phyloP scores from a whole-genome alignment of 108 stramenopile genomes.

The Fragilariopsis cylindrus region DNA sequence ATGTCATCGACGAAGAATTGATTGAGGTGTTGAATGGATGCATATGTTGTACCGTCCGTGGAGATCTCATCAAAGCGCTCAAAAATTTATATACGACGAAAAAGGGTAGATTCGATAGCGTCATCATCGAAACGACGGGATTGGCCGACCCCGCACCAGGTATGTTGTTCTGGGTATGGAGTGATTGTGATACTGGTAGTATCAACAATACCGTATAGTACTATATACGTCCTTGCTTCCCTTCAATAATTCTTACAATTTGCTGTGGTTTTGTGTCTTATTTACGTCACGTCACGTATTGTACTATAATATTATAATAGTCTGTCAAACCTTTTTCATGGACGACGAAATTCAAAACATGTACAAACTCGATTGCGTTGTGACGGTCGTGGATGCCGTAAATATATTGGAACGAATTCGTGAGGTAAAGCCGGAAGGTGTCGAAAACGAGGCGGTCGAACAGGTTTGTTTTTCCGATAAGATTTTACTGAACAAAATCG shows the following conservation, averaged over 20 bases:
- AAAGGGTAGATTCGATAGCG: slow-evolving; percentile 79
- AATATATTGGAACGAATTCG: slow-evolving; percentile 73
- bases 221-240: not conserved
- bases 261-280: not conserved
- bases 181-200: not conserved
- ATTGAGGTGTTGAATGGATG: slow-evolving; percentile 91
- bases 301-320: slow-evolving; percentile 9
- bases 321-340: slow-evolving; percentile 95
- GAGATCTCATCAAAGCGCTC: slow-evolving; percentile 81
- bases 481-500: slow-evolving; percentile 86
- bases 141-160: slow-evolving; percentile 83
- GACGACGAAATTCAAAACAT: slow-evolving; percentile 76
- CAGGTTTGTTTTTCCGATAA: slow-evolving; percentile 93
- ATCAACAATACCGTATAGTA: not conserved
- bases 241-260: not conserved
- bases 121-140: slow-evolving; percentile 98
- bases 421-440: slow-evolving; percentile 86
- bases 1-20: slow-evolving; percentile 62
- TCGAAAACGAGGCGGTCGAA: slow-evolving; percentile 94
- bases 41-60: slow-evolving; percentile 89
- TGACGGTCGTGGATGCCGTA: slow-evolving; percentile 96
- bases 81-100: slow-evolving; percentile 69
- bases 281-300: slow-evolving; percentile 40
- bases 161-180: not conserved
- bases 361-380: slow-evolving; percentile 86